Conservation (phyloP, 768 basidiomycete genomes). For the Amanita exitialis region DNA sequence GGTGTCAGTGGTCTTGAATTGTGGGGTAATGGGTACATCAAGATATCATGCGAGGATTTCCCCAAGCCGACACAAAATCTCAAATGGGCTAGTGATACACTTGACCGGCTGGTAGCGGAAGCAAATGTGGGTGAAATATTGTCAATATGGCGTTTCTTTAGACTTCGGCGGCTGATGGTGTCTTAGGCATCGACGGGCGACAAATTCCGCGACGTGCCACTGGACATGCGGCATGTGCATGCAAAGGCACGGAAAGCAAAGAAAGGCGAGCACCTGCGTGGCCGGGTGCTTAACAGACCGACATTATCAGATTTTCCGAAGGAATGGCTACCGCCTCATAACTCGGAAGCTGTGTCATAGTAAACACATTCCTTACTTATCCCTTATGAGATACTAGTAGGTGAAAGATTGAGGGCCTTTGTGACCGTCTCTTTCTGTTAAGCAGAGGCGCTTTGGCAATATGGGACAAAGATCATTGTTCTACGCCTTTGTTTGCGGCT, state of each 20-base stretch:
- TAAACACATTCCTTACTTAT: too few relatives aligned
- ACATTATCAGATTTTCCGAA: constrained; percentile 73
- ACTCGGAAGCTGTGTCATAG: constrained; percentile 1
- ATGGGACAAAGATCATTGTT: background rate
- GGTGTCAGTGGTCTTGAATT: constrained; percentile 41
- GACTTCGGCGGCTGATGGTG: too few relatives aligned
- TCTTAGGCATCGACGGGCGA: constrained; percentile 28
- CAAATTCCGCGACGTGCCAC: constrained; percentile 54
- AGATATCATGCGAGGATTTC: constrained; percentile 87
- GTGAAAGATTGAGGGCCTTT: too few relatives aligned
- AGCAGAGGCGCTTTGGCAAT: too few relatives aligned
- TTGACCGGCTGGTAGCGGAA: constrained; percentile 69
- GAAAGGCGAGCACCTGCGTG: constrained; percentile 57
- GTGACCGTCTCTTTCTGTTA: background rate
- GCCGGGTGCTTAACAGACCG: constrained; percentile 43
- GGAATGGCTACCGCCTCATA: constrained; percentile 61
- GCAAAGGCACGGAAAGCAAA: constrained; percentile 65
- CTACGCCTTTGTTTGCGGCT: background rate
- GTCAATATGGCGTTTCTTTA: too few relatives aligned
- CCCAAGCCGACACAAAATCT: constrained; percentile 77
- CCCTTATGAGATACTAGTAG: too few relatives aligned
- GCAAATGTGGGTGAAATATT: constrained; percentile 62
- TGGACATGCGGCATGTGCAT: constrained; percentile 76
- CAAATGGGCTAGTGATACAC: constrained; percentile 85
- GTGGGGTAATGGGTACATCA: constrained; percentile 72